Conservation (phyloP, 805 yeast species). For the Cephaloascus albidus region DNA sequence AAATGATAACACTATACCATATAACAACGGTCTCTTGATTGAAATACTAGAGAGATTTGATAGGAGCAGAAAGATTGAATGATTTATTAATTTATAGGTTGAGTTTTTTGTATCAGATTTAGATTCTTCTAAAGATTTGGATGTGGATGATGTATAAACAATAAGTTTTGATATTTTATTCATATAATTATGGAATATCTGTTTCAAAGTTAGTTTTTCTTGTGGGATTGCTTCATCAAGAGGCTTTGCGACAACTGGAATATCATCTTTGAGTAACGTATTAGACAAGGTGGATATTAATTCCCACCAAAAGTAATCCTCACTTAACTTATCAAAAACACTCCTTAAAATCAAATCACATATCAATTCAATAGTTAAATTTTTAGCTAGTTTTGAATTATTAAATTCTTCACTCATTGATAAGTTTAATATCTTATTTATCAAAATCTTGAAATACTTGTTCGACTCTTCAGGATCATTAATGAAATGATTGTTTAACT, state of each 20-base stretch:
- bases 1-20: neutral
- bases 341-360: constrained; percentile 1
- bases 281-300: neutral
- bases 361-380: neutral
- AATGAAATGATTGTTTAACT: neutral
- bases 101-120: neutral
- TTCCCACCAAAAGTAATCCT: constrained; percentile 1
- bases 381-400: neutral
- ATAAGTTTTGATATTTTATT: neutral
- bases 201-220: too few species aligned
- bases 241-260: neutral
- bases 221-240: too few species aligned
- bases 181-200: neutral
- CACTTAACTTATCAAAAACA: neutral
- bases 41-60: neutral
- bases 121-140: neutral
- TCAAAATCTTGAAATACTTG: neutral
- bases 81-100: neutral
- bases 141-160: neutral
- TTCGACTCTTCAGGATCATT: neutral
- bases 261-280: neutral
- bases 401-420: neutral
- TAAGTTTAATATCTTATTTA: neutral
- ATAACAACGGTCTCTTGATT: neutral
- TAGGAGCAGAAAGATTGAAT: neutral